Evolutionary conservation across 179 eudicot species (phyloP), one percentile per base, ranked within the genome.

Genomic region (Amaranthus tricolor): DNA sequence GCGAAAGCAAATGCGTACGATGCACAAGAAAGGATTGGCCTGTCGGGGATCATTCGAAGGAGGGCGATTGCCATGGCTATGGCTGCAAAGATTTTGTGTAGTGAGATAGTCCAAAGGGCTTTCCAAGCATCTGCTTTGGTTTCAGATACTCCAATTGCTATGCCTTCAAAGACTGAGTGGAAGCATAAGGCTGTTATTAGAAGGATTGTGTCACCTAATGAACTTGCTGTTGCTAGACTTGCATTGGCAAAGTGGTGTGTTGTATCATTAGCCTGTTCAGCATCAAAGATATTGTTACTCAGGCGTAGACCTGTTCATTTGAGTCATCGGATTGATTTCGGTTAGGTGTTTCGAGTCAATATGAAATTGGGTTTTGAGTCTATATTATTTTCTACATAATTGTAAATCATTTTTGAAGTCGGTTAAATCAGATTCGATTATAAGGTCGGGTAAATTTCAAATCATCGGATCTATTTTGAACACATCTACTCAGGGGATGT

Each of bases 131-230:
- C 91, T 5, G 74, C 68, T 66, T 77, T 53, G 31, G 96, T 85
- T 51, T 89, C 81, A 0, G 98, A 90, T 4, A 93, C 89, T 9
- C 98, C 98, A 10, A 93, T 93, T 0, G 98, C 96, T 9, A 93
- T 91, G 62, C 98, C 98, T 74, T 93, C 94, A n/a, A 91, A 93
- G 19, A 93, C 88, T 0, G 96, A 93, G 82, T 93, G 98, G 84
- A 91, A 93, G 62, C 96, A 93, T 11, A 93, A 72, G 6, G 94
- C 96, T 0, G 77, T 80, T 16, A 93, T 93, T 40, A 93, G 70
- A 69, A 93, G 80, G 76, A 93, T 77, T 58, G 90, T 89, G 77
- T 93, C 98, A 31, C 94, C 90, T 7, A 91, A 10, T 16, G 96
- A 89, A 45, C 89, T 76, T 16, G 88, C 96, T 57, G 87, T 64